These are phyloP conservation scores for Juglanconis oblonga DNA, from an alignment of 2,329 filamentous ascomycete species.

Conservation along the genomic window DNA sequence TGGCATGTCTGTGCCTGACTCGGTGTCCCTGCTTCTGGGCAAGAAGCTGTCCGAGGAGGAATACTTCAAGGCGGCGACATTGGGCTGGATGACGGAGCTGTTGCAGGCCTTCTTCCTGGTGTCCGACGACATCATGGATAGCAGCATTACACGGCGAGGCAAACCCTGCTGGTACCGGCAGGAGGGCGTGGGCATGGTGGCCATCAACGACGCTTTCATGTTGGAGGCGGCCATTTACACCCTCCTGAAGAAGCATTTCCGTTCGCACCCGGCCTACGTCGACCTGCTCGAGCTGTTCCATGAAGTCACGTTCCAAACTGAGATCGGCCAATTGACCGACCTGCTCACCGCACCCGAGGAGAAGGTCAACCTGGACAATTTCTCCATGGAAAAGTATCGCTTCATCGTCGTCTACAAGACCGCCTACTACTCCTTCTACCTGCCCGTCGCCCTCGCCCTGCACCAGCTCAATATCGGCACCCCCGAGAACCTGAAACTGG, in stretches of 20 bases:
- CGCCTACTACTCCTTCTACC: constrained; percentile 98
- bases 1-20: constrained; percentile 96
- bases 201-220: constrained; percentile 98
- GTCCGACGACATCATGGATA: constrained; percentile 98
- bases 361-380: constrained; percentile 87
- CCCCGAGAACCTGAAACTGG: constrained; percentile 81
- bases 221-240: constrained; percentile 88
- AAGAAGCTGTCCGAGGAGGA: constrained; percentile 72
- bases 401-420: constrained; percentile 99
- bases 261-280: constrained; percentile 79
- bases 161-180: constrained; percentile 96
- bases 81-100: constrained; percentile 97
- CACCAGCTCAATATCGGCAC: constrained; percentile 83
- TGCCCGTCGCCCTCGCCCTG: constrained; percentile 88
- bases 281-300: constrained; percentile 96
- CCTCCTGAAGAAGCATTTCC: constrained; percentile 92
- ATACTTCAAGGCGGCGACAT: constrained; percentile 81
- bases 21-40: constrained; percentile 72
- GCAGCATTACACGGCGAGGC: constrained; percentile 89
- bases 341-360: constrained; percentile 95
- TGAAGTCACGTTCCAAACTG: constrained; percentile 89
- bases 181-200: constrained; percentile 85
- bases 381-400: constrained; percentile 89
- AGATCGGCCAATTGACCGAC: constrained; percentile 92
- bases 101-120: constrained; percentile 99